phyloP scores from a whole-genome alignment of 495 filamentous ascomycete species.

The Penicillium cinerascens region DNA sequence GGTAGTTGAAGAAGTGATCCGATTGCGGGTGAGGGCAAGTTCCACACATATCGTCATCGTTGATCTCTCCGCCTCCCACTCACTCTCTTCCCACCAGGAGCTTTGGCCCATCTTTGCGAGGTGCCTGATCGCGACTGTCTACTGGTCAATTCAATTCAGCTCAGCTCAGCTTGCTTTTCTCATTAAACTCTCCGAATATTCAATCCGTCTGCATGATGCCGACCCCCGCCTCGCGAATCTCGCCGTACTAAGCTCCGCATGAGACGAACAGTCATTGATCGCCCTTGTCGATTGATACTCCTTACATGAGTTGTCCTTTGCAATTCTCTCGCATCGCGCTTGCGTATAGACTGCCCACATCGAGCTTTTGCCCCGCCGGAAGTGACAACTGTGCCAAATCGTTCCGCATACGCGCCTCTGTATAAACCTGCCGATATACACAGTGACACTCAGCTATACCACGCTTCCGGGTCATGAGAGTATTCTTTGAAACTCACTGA shows the following conservation, averaged over 20 bases:
- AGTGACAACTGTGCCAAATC: constrained; percentile 8
- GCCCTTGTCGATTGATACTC: neutral
- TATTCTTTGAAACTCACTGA: neutral
- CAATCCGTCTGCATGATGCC: constrained; percentile 4
- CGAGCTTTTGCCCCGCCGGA: constrained; percentile 3
- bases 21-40: neutral
- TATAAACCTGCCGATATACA: constrained; percentile 9
- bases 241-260: constrained; percentile 12
- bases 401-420: neutral
- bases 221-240: constrained; percentile 1
- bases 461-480: constrained; percentile 1
- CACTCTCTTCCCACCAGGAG: neutral
- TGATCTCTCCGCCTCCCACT: constrained; percentile 1
- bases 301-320: neutral
- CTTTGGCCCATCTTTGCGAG: neutral
- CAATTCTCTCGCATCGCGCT: neutral
- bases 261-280: constrained; percentile 12
- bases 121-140: neutral
- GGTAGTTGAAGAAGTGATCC: neutral
- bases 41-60: constrained; percentile 9
- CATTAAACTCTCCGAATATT: neutral
- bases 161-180: neutral
- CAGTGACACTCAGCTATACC: neutral
- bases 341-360: neutral
- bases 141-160: neutral